Evolutionary conservation across 345 rosid genomes (phyloP).

Genomic region (Salix caprea): DNA sequence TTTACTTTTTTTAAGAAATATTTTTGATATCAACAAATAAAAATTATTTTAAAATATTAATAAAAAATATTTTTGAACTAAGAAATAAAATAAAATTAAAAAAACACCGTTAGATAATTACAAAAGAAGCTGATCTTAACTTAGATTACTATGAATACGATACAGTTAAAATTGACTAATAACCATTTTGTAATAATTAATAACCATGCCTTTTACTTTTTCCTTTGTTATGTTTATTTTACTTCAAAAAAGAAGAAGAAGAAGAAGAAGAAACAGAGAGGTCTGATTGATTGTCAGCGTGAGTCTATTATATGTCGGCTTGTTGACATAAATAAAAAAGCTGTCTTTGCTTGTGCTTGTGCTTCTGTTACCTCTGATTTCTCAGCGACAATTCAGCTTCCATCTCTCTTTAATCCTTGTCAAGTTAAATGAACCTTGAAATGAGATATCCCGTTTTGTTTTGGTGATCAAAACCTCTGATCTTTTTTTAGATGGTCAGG

Average conservation of each 20-base stretch:
- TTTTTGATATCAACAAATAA: too few relatives aligned
- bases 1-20: too few relatives aligned
- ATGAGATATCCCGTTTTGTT: neutral
- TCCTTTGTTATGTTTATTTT: neutral
- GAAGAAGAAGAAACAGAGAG: neutral
- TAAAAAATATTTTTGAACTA: too few relatives aligned
- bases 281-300: conserved; percentile 20
- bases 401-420: conserved; percentile 27
- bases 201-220: neutral
- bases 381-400: conserved; percentile 67
- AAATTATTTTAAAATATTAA: too few relatives aligned
- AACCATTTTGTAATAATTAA: neutral
- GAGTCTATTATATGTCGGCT: conserved; percentile 72
- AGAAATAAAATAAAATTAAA: too few relatives aligned
- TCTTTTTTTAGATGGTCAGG: conserved; percentile 1
- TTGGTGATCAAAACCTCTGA: neutral
- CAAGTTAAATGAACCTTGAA: neutral
- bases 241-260: neutral
- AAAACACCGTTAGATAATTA: too few relatives aligned
- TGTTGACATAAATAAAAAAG: conserved; percentile 40
- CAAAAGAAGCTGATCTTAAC: too few relatives aligned
- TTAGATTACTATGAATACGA: too few relatives aligned
- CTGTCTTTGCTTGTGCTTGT: conserved; percentile 41
- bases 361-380: conserved; percentile 58
- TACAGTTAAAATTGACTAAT: too few relatives aligned